Percentiles rank a stretch among this genome's conserved stretches.
phyloP scores from a whole-genome alignment of 768 basidiomycete species.

The Fomitopsis pulvina region DNA sequence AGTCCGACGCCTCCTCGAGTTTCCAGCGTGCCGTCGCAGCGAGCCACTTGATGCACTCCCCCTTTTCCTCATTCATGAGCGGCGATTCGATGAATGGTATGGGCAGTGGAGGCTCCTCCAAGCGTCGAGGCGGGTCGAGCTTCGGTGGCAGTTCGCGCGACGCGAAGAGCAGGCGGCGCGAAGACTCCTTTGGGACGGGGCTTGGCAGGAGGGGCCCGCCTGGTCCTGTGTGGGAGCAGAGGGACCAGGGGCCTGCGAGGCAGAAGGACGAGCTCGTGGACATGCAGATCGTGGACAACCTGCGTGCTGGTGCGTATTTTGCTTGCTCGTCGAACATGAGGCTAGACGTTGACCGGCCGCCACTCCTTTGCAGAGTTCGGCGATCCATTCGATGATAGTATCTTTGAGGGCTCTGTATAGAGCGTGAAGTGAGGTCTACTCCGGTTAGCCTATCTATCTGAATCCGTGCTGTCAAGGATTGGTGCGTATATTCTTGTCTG shows the following conservation, averaged over 20 bases:
- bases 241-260: background rate
- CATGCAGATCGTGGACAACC: slow-evolving; percentile 13
- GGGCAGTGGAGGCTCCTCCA: background rate
- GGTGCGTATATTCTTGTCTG: no score
- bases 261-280: slow-evolving; percentile 21
- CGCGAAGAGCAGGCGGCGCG: slow-evolving; percentile 18
- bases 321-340: background rate
- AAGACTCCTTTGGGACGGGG: slow-evolving; percentile 4
- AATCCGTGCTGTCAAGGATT: background rate
- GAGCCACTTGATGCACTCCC: no score
- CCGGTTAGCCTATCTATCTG: background rate
- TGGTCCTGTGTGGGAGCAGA: slow-evolving; percentile 3
- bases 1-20: no score
- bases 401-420: background rate
- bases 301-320: slow-evolving; percentile 14
- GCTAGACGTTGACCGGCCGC: background rate
- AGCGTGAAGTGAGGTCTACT: background rate
- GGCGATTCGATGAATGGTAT: no score
- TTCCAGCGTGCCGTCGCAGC: no score
- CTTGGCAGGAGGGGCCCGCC: background rate
- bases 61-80: no score
- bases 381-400: slow-evolving; percentile 8
- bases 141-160: slow-evolving; percentile 12
- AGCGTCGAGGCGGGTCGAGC: slow-evolving; percentile 5
- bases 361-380: slow-evolving; percentile 4